phyloP scores from a whole-genome alignment of 768 basidiomycete genomes.

The Psilocybe cubensis region DNA sequence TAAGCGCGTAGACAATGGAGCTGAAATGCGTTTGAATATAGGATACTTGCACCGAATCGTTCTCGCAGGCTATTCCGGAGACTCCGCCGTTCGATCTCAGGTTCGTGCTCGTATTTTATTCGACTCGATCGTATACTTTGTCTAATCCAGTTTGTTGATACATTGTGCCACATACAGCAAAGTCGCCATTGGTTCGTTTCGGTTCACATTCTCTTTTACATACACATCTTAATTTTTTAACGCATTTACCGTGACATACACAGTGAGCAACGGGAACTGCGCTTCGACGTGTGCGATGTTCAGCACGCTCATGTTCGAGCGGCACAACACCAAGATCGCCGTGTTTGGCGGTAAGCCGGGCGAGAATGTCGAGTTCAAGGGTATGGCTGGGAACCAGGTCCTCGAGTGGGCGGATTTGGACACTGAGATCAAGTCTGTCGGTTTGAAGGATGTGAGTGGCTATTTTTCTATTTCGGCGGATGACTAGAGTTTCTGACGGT shows the following conservation, averaged over 20 bases:
- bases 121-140: no score
- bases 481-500: neutral
- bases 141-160: no score
- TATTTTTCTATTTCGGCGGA: neutral
- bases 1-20: neutral
- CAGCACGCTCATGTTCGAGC: constrained; percentile 62
- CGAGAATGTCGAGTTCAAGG: constrained; percentile 53
- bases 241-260: no score
- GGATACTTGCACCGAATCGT: constrained; percentile 47
- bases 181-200: constrained; percentile 44
- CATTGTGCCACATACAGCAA: constrained; percentile 31
- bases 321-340: constrained; percentile 53
- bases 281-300: constrained; percentile 70
- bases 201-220: neutral
- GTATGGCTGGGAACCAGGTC: constrained; percentile 68
- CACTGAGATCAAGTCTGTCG: constrained; percentile 62
- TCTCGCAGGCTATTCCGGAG: constrained; percentile 40
- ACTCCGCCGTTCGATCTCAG: constrained; percentile 47
- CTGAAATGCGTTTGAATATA: constrained; percentile 13
- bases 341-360: constrained; percentile 62
- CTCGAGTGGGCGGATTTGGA: constrained; percentile 64
- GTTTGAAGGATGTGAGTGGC: constrained; percentile 46
- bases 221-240: neutral
- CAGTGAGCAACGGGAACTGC: constrained; percentile 50
- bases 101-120: constrained; percentile 25